Evolutionary conservation across 495 filamentous ascomycete species (phyloP).

Genomic region (Penicillium macrosclerotiorum): DNA sequence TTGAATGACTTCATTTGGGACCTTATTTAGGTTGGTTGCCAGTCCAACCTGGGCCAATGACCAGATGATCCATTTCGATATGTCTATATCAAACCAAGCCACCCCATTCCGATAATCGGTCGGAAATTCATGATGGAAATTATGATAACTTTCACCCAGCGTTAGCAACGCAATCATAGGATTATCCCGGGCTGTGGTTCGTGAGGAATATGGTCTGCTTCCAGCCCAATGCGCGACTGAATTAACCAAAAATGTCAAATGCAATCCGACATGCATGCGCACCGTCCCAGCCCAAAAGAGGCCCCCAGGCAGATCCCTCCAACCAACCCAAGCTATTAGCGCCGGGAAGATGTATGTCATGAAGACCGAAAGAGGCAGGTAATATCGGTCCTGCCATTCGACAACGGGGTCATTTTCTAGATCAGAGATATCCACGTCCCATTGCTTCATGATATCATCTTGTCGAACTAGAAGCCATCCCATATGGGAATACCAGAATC

Average conservation of each 20-base stretch:
- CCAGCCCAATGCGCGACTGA: slow-evolving; percentile 93
- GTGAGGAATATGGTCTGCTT: too few species aligned
- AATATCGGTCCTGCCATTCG: slow-evolving; percentile 84
- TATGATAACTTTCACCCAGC: slow-evolving; percentile 92
- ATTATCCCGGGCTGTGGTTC: slow-evolving; percentile 89
- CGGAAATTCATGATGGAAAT: slow-evolving; percentile 94
- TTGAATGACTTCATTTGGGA: slow-evolving; percentile 95
- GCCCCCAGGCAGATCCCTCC: slow-evolving; percentile 80
- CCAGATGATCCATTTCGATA: slow-evolving; percentile 93
- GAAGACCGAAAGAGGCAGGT: slow-evolving; percentile 71
- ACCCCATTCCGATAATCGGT: slow-evolving; percentile 95
- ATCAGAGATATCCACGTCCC: slow-evolving; percentile 87
- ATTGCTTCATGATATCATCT: slow-evolving; percentile 82
- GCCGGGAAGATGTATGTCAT: slow-evolving; percentile 82
- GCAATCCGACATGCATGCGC: slow-evolving; percentile 88
- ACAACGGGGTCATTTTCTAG: slow-evolving; percentile 87
- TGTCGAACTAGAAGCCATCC: too few species aligned
- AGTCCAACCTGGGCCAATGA: slow-evolving; percentile 83
- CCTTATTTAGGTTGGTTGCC: slow-evolving; percentile 86
- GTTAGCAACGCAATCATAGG: slow-evolving; percentile 87
- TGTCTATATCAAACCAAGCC: slow-evolving; percentile 92
- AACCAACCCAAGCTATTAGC: slow-evolving; percentile 71
- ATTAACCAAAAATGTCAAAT: slow-evolving; percentile 97
- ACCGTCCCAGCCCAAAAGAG: slow-evolving; percentile 87
- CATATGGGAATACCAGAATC: slow-evolving; percentile 84